Base-by-base conservation (phyloP, 1,139 yeast species). In the Diutina scorzettiae region DNA sequence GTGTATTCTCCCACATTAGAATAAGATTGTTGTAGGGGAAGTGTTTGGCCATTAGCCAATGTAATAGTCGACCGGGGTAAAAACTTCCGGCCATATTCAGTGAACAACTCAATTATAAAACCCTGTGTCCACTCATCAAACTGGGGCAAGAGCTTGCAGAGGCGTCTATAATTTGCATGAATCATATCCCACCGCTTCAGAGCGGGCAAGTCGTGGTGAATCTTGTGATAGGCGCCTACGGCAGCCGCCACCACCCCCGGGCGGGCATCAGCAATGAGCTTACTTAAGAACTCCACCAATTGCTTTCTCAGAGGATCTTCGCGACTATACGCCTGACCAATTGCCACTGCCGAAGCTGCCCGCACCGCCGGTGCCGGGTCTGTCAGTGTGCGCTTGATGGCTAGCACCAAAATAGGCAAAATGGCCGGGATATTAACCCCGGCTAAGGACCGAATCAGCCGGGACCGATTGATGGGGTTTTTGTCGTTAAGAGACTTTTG, bases 361-460 rank as follows among this genome's bases (percentile, higher is more conserved):
- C 98, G 71, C 3, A 91, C 98, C 23, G 71, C 56, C 0, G 95
- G 78, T 3, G 94, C 78, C 3, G 81, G 72, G 55, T 93, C 99
- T 7, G 71, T 60, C 3, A 75, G 60, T 4, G 84, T 70, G 52
- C 84, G 75, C 49, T 79, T 80, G 49, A 91, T 69, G 36, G 93
- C 82, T 41, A 87, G 67, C 7, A 81, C 56, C 16, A 89, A 70
- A 42, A 93, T 85, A 0, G 95, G 94, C 19, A 81, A 71, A 42
- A 93, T 80, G 3, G 91, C 82, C 1, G 83, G 73, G 23, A 91
- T 84, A 37, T 78, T 70, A 43, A 93, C 81, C 9, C 91, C 87
- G 2, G 94, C 77, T 53, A 93, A 70, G 7, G 89, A 80, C 43
- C 91, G 71, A 41, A 93, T 71, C 0, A 95, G 82, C 45, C 82